Percentiles rank a stretch among this genome's conserved stretches.
Conservation (phyloP, 164 flowering plant species). For the Vitis labrusca region DNA sequence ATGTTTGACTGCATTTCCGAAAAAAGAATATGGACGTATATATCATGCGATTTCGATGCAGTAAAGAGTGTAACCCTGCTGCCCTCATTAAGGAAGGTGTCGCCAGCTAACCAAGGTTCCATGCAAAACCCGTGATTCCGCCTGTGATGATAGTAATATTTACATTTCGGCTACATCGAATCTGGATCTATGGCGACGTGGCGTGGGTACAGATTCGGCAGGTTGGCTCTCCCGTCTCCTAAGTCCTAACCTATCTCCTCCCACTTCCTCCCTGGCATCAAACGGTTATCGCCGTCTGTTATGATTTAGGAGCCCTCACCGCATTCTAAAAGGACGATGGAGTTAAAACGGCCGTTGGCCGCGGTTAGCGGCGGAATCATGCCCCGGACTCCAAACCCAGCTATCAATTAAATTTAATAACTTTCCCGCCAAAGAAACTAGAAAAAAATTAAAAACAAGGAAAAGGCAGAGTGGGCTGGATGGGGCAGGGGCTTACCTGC, state of each 20-base stretch:
- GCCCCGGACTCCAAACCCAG: constrained; percentile 14
- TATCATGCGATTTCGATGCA: too few relatives aligned
- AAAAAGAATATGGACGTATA: too few relatives aligned
- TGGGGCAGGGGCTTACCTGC: too few relatives aligned
- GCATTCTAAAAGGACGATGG: neutral
- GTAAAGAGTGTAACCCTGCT: too few relatives aligned
- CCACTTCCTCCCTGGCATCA: neutral
- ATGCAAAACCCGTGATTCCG: neutral
- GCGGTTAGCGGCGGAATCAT: neutral
- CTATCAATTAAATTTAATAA: neutral
- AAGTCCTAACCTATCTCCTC: too few relatives aligned
- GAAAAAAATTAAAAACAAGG: neutral
- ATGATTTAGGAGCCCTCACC: neutral
- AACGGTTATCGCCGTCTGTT: constrained; percentile 3
- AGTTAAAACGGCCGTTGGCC: constrained; percentile 9
- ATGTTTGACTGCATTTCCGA: too few relatives aligned
- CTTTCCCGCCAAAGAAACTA: neutral
- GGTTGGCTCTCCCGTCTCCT: constrained; percentile 9
- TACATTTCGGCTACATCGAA: neutral
- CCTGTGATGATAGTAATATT: neutral
- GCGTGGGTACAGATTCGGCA: constrained; percentile 17
- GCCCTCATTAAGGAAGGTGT: neutral
- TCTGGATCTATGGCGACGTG: constrained; percentile 21
- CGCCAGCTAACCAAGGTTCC: neutral
- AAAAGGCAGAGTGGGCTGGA: neutral